Conservation (phyloP, 106 monocot species). For the Dendrobium officinale region DNA sequence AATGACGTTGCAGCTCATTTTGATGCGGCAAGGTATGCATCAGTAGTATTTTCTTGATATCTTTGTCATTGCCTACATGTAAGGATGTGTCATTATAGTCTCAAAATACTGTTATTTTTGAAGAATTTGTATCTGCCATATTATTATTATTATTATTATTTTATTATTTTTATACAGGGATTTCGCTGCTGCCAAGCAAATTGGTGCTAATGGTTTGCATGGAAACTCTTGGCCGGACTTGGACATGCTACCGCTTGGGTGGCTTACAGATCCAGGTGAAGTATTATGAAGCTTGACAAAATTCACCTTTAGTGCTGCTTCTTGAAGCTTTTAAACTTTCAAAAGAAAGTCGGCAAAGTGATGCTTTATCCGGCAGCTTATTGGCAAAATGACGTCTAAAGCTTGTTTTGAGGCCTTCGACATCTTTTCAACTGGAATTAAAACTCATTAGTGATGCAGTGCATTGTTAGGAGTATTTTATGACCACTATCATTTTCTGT, state of each 20-base stretch:
- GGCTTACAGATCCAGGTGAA: conserved; percentile 81
- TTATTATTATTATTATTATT: not conserved
- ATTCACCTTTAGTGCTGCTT: not conserved
- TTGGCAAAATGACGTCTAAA: not conserved
- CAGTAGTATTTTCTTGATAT: not conserved
- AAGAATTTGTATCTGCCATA: not conserved
- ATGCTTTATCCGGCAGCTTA: not conserved
- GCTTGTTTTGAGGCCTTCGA: not conserved
- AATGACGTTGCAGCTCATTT: conserved; percentile 70
- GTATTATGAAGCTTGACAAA: not conserved
- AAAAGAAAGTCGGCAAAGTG: not conserved
- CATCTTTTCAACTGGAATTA: not conserved
- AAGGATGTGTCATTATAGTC: not conserved
- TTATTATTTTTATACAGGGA: conserved; percentile 32
- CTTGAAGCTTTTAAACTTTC: not conserved
- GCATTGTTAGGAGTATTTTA: too few species aligned
- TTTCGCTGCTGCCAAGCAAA: conserved; percentile 59
- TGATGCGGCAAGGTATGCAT: conserved; percentile 63
- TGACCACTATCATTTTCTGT: too few species aligned
- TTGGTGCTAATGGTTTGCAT: conserved; percentile 65
- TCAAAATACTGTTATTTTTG: not conserved
- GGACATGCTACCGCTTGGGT: conserved; percentile 99
- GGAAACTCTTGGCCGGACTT: conserved; percentile 94
- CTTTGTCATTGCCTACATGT: not conserved
- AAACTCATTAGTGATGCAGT: not conserved